Evolutionary conservation across 768 basidiomycete genomes (phyloP).

Genomic region (Amanita brunnescens): DNA sequence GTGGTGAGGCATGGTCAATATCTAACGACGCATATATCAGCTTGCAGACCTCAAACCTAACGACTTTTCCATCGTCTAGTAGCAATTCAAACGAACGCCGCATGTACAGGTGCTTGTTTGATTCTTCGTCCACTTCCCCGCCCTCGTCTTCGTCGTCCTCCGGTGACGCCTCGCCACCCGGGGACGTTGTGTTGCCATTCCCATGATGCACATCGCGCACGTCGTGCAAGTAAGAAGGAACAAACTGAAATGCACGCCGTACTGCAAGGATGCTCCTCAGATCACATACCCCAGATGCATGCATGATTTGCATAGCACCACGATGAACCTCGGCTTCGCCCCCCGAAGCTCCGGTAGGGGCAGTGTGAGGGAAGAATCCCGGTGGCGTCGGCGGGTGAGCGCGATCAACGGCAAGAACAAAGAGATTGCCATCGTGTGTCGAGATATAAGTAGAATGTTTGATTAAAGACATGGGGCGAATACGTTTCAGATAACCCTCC

Average conservation of each 20-base stretch:
- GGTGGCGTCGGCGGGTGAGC: conserved; percentile 69
- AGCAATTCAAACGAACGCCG: conserved; percentile 73
- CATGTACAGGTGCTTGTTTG: conserved; percentile 43
- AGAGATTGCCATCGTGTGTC: conserved; percentile 67
- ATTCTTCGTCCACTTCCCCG: conserved; percentile 32
- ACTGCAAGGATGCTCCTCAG: conserved; percentile 61
- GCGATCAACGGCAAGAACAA: conserved; percentile 39
- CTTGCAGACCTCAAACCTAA: conserved; percentile 71
- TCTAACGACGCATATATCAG: not conserved
- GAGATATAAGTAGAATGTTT: conserved; percentile 60
- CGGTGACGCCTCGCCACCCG: conserved; percentile 28
- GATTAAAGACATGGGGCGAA: conserved; percentile 47
- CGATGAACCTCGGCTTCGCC: conserved; percentile 49
- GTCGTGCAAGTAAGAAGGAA: conserved; percentile 28
- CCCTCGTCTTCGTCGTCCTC: conserved; percentile 67
- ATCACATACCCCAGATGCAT: conserved; percentile 63
- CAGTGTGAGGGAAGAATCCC: conserved; percentile 26
- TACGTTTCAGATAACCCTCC: conserved; percentile 80
- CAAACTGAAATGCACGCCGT: conserved; percentile 48
- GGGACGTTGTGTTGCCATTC: conserved; percentile 27
- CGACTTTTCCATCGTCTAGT: conserved; percentile 54
- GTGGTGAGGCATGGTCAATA: not conserved
- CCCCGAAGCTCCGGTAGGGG: conserved; percentile 24
- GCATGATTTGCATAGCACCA: conserved; percentile 53
- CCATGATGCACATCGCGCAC: conserved; percentile 21